Conservation (phyloP, 495 filamentous ascomycete genomes). For the Neurospora sp. region DNA sequence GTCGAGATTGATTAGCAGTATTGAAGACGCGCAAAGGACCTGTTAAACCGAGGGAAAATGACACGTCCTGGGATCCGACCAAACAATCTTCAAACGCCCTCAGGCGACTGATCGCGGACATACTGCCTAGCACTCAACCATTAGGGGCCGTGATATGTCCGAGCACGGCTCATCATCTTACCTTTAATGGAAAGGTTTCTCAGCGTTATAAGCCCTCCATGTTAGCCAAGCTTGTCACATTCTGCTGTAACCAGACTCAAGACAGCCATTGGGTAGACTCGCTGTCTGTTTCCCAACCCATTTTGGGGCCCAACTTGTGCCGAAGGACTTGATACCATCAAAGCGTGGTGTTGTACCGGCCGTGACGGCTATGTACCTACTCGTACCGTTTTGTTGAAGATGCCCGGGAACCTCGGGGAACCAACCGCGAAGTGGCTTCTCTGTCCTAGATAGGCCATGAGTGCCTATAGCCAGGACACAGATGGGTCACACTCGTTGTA, state of each 20-base stretch:
- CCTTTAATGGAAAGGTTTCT: not conserved
- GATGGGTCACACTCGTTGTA: not conserved
- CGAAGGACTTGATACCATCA: not conserved
- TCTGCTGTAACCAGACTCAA: not conserved
- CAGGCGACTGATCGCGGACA: not conserved
- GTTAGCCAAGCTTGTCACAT: not conserved
- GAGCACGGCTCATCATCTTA: not conserved
- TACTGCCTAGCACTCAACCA: not conserved
- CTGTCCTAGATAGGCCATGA: not conserved
- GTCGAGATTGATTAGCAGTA: not conserved
- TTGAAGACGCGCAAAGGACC: not conserved
- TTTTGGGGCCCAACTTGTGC: not conserved
- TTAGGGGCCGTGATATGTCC: not conserved
- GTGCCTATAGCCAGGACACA: not conserved
- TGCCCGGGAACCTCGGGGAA: not conserved
- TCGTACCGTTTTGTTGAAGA: conserved; percentile 11
- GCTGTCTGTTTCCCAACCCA: not conserved
- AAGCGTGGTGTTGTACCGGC: conserved; percentile 8
- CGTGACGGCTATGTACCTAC: conserved; percentile 10
- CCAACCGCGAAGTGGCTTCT: not conserved
- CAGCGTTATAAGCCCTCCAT: not conserved
- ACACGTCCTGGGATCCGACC: too few relatives aligned
- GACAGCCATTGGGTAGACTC: not conserved
- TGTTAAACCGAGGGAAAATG: not conserved
- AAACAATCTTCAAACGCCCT: not conserved